Evolutionary conservation across 805 yeast genomes (phyloP), one percentile per base, ranked within the genome.

Genomic region (Candida coquimbonensis): DNA sequence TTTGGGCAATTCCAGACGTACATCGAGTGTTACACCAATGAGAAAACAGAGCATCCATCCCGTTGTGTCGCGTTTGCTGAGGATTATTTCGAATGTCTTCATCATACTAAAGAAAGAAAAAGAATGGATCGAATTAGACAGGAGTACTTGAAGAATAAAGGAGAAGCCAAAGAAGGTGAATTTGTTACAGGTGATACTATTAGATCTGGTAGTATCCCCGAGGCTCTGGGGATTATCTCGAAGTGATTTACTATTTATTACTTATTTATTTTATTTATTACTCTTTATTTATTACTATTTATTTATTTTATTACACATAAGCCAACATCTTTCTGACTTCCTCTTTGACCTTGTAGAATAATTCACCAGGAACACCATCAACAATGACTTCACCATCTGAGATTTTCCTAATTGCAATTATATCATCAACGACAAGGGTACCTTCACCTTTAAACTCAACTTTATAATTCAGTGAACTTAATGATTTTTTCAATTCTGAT

Each of bases 361-460:
- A 74, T 4, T 75, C 74, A 6, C 89, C 80, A 3, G 85, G 77
- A 8, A 75, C 73, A 2, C 99, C 98, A 54, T 91, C 96, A 13
- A 93, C 81, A 5, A 83, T 68, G n/a, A 91, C 75, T 56, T 83
- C 83, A 38, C 96, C 95, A 40, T 87, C 88, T 38, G 76, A 82
- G 3, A 85, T 72, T 60, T 91, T 91, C 45, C 87, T 69, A 9
- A 93, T 79, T 1, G 87, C 82, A 16, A 93, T 76, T 43, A 69
- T 69, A 46, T 83, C 84, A 57, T 90, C 90, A 38, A 95, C 84
- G 13, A 90, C 95, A 36, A 93, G 68, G 0, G 89, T 81, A 61
- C 98, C 98, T 62, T 89, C 96, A 45, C 96, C 95, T 62, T 84
- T 80, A 62, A 91, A 88, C 58, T 90, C 96, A 1, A 95, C 96